Evolutionary conservation across 441 rosid species (phyloP), one percentile per base, ranked within the genome.

Genomic region (Pelargonium cotyledonis): DNA sequence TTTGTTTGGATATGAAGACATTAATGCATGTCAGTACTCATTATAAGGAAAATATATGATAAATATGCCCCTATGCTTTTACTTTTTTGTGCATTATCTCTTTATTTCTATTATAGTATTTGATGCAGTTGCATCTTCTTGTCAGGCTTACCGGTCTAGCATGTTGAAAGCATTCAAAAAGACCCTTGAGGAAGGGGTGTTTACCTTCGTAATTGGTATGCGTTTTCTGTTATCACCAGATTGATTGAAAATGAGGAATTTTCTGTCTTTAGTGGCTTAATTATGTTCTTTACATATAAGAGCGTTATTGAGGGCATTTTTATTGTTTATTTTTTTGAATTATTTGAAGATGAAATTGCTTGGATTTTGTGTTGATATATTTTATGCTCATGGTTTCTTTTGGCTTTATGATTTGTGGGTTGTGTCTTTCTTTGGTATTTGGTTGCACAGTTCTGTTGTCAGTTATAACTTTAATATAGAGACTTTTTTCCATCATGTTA

Each of bases 161-260:
- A 86, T 94, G 98, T 77, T 94, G 81, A 94, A 91, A 80, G 95
- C 97, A 72, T 91, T 88, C 77, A 89, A 80, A 82, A 89, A 85
- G 85, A 91, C 95, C 68, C 85, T 94, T 61, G 97, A 91, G 79
- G 98, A 94, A 74, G 98, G 98, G 68, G 75, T 41, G 75, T 94
- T 94, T 87, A 84, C 77, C 73, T 83, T 87, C 78, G 85, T 91
- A 74, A 91, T 94, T 69, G 96, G 98, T 91, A 91, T 81, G 85
- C 51, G 16, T 73, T 75, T 73, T 67, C 60, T 61, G 16, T 70
- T 65, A 66, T 63, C 53, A 6, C 14, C 15, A 40, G n/a, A 63
- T 63, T 58, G 55, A 47, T 63, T 63, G 49, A 67, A 63, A 46
- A 35, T 35, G 4, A 41, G 40, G 40, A 44, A 46, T 71, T 43